phyloP scores from a whole-genome alignment of 2,329 filamentous ascomycete species.

The Exophiala mesophila region DNA sequence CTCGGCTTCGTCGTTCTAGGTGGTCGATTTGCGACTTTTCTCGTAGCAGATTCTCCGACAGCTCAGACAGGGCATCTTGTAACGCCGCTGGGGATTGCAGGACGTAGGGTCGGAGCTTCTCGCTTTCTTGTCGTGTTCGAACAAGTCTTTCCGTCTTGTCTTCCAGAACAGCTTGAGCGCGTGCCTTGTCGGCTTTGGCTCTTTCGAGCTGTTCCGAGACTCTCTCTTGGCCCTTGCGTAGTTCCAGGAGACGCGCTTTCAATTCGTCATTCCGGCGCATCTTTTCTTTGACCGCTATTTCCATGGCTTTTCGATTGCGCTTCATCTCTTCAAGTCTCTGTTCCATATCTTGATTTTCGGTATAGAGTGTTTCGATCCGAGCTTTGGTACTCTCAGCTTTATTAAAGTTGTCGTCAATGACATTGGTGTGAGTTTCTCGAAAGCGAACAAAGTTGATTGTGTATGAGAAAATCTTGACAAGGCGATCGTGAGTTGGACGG shows the following conservation, averaged over 20 bases:
- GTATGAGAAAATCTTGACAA: conserved; percentile 94
- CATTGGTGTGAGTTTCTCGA: conserved; percentile 80
- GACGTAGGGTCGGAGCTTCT: conserved; percentile 87
- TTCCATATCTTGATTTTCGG: conserved; percentile 83
- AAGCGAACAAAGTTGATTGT: conserved; percentile 99
- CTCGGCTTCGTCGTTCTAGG: conserved; percentile 80
- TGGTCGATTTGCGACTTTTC: conserved; percentile 84
- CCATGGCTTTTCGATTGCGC: conserved; percentile 72
- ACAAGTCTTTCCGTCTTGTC: conserved; percentile 51
- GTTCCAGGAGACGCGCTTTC: conserved; percentile 73
- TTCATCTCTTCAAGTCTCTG: conserved; percentile 73
- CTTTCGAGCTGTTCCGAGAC: conserved; percentile 79
- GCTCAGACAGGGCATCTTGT: conserved; percentile 73
- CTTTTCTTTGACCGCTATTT: conserved; percentile 77
- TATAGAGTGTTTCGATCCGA: conserved; percentile 78
- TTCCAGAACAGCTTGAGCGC: conserved; percentile 59
- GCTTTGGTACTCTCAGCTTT: conserved; percentile 80
- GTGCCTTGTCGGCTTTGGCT: conserved; percentile 71
- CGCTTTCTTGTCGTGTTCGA: conserved; percentile 73
- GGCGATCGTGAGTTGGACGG: conserved; percentile 79
- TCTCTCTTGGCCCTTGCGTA: conserved; percentile 75
- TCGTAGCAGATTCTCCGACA: conserved; percentile 69
- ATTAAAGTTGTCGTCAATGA: conserved; percentile 93
- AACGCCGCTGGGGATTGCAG: conserved; percentile 80
- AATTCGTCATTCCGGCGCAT: conserved; percentile 79